A percentile compares a stretch with the other conserved stretches of the same genome.
Evolutionary conservation across 257 asterid genomes (phyloP).

Genomic region (Solanum sejunctum): DNA sequence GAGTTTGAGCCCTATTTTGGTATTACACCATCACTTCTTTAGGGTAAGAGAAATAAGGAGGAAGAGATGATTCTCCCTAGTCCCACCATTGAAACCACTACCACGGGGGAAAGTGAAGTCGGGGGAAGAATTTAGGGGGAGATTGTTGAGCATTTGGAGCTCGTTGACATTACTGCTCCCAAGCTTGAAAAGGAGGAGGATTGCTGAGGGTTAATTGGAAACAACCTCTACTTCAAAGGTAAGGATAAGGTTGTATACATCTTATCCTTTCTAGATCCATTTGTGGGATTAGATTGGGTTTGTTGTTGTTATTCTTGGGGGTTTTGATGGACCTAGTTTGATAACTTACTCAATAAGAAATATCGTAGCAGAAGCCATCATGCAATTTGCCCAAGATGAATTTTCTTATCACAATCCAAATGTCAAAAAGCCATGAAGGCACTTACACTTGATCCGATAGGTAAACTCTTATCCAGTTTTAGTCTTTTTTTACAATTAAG

Average conservation of each 20-base stretch:
- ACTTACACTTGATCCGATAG: background rate
- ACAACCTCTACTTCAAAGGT: background rate
- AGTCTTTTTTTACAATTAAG: background rate
- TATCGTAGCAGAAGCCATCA: background rate
- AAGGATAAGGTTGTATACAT: background rate
- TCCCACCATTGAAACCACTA: background rate
- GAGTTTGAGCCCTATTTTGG: background rate
- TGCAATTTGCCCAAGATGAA: background rate
- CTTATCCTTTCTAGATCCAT: background rate
- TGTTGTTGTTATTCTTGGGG: background rate
- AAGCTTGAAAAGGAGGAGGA: background rate
- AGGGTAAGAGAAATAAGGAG: background rate
- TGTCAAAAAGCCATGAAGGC: background rate
- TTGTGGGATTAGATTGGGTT: background rate
- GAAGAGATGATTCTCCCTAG: background rate
- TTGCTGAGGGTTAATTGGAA: background rate
- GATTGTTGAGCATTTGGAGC: background rate
- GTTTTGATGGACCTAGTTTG: background rate
- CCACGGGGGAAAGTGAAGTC: background rate
- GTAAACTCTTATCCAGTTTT: background rate
- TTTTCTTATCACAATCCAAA: background rate
- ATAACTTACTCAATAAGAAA: background rate
- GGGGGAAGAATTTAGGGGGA: background rate
- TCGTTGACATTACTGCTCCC: background rate
- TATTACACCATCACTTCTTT: background rate